Conservation (phyloP, 495 filamentous ascomycete genomes). For the Daldinia caldariorum region DNA sequence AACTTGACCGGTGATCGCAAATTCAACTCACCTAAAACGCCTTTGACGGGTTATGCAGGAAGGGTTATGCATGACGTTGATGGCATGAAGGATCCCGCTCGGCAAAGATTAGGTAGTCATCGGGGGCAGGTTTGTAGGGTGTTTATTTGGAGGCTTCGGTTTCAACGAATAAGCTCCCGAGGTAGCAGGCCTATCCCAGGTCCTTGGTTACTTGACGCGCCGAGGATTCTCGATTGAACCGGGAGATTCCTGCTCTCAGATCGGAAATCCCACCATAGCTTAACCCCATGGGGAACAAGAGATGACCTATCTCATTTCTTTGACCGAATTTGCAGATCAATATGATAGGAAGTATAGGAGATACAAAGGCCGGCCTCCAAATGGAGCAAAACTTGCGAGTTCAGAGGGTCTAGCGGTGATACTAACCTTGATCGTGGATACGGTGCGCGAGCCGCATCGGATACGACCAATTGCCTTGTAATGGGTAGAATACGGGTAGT, state of each 20-base stretch:
- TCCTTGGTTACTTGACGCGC: conserved; percentile 20
- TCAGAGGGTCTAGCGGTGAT: conserved; percentile 13
- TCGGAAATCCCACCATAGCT: conserved; percentile 26
- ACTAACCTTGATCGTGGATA: conserved; percentile 22
- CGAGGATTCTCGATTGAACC: conserved; percentile 8
- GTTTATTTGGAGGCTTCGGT: conserved; percentile 25
- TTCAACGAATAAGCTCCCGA: conserved; percentile 34
- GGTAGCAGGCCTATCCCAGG: conserved; percentile 13
- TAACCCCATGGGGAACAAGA: conserved; percentile 27
- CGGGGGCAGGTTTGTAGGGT: conserved; percentile 25
- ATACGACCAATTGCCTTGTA: conserved; percentile 8
- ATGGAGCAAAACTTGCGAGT: conserved; percentile 27
- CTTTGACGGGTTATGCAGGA: conserved; percentile 33
- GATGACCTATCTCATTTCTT: conserved; percentile 35
- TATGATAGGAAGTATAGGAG: conserved; percentile 34
- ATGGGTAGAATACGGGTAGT: conserved; percentile 11
- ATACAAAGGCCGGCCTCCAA: conserved; percentile 34
- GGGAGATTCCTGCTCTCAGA: conserved; percentile 29
- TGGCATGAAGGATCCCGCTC: conserved; percentile 32
- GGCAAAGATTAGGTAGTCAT: conserved; percentile 11
- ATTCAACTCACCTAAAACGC: conserved; percentile 27
- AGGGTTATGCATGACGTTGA: conserved; percentile 41
- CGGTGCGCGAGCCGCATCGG: conserved; percentile 35
- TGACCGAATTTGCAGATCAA: conserved; percentile 39
- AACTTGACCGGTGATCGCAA: conserved; percentile 24